A percentile compares a stretch with the other conserved stretches of the same genome.
Evolutionary conservation across 2,329 filamentous ascomycete genomes (phyloP).

Genomic region (Neofusicoccum cordaticola): DNA sequence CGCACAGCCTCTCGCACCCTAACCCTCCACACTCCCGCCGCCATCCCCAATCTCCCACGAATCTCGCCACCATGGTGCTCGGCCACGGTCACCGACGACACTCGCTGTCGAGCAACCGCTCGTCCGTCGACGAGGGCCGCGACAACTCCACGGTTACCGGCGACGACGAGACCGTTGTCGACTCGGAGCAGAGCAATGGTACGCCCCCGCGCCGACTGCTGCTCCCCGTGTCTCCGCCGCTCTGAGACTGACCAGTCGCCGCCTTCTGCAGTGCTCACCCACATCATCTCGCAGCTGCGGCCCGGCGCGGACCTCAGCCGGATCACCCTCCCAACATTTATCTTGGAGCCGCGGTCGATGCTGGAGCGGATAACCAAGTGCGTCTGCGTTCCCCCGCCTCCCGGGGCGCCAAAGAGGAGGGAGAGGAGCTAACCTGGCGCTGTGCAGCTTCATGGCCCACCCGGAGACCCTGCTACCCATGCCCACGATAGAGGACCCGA

Average conservation of each 20-base stretch:
- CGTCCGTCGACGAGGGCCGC: slow-evolving; percentile 39
- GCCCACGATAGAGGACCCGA: slow-evolving; percentile 80
- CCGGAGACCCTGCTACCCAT: slow-evolving; percentile 92
- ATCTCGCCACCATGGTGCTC: slow-evolving; percentile 43
- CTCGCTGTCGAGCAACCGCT: slow-evolving; percentile 41
- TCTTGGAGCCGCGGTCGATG: slow-evolving; percentile 96
- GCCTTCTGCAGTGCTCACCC: slow-evolving; percentile 69
- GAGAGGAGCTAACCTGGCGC: slow-evolving; percentile 20
- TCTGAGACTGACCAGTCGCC: not conserved
- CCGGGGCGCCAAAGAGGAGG: slow-evolving; percentile 18
- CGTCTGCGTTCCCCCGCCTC: slow-evolving; percentile 30
- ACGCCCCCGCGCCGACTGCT: slow-evolving; percentile 33
- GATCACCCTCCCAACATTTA: slow-evolving; percentile 94
- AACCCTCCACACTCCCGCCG: slow-evolving; percentile 5
- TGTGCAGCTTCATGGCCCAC: slow-evolving; percentile 92
- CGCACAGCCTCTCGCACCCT: slow-evolving; percentile 10
- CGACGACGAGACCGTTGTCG: slow-evolving; percentile 75
- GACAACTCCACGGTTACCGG: slow-evolving; percentile 37
- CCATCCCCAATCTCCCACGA: not conserved
- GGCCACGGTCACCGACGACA: slow-evolving; percentile 49
- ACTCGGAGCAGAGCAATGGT: slow-evolving; percentile 94
- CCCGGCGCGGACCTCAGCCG: slow-evolving; percentile 93
- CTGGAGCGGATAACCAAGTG: slow-evolving; percentile 98
- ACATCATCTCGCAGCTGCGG: slow-evolving; percentile 95
- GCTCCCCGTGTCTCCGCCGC: not conserved